These are phyloP conservation scores for Iris pallida DNA, from an alignment of 116 monocot genomes.

Conservation along the genomic window DNA sequence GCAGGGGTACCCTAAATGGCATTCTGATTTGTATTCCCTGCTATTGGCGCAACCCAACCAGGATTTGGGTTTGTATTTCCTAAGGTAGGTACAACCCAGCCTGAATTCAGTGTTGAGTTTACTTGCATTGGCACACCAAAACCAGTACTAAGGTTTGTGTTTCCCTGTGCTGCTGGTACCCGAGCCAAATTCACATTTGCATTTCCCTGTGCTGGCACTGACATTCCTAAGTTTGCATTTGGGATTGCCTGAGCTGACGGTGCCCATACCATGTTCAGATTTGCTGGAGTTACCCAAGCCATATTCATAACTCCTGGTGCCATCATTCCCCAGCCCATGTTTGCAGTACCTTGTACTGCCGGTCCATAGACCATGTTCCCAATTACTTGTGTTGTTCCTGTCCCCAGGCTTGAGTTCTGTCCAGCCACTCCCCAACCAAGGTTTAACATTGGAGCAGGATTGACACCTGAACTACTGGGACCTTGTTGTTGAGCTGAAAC, in stretches of 20 bases:
- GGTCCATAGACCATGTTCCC: slow-evolving; percentile 19
- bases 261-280: slow-evolving; percentile 20
- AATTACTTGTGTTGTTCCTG: slow-evolving; percentile 11
- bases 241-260: slow-evolving; percentile 31
- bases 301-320: slow-evolving; percentile 24
- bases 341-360: slow-evolving; percentile 13
- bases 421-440: slow-evolving; percentile 9
- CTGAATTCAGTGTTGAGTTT: slow-evolving; percentile 25
- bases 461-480: neutral
- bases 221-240: slow-evolving; percentile 35
- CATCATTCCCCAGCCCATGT: slow-evolving; percentile 22
- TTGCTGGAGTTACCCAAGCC: slow-evolving; percentile 29
- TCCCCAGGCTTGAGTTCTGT: slow-evolving; percentile 9
- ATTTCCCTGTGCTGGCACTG: slow-evolving; percentile 31
- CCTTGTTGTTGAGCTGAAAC: slow-evolving; percentile 24
- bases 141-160: slow-evolving; percentile 15
- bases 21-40: slow-evolving; percentile 16
- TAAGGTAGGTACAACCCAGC: slow-evolving; percentile 27
- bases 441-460: slow-evolving; percentile 7
- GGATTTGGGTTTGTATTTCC: slow-evolving; percentile 23
- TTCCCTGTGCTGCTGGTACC: slow-evolving; percentile 18
- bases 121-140: slow-evolving; percentile 33
- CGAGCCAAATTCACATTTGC: slow-evolving; percentile 25
- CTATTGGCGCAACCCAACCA: slow-evolving; percentile 23
- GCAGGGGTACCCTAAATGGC: no score